Conservation (phyloP, 108 stramenopile genomes). For the Stephanodiscus minutulus region DNA sequence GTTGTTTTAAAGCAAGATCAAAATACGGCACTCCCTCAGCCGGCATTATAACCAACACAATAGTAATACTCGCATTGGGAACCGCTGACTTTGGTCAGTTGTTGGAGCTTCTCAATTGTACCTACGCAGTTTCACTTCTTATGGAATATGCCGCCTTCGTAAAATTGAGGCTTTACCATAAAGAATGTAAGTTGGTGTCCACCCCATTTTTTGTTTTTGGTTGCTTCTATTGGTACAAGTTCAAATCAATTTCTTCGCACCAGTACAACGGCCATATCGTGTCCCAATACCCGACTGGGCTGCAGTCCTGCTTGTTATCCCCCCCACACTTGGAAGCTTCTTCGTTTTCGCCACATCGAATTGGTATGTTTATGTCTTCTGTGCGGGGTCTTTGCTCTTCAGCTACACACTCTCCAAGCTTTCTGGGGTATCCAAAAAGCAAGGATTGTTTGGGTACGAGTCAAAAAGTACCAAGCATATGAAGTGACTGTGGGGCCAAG, state of each 20-base stretch:
- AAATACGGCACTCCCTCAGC: slow-evolving; percentile 89
- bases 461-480: slow-evolving; percentile 11
- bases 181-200: slow-evolving; percentile 43
- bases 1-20: slow-evolving; percentile 71
- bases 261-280: slow-evolving; percentile 36
- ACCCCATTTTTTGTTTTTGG: not conserved
- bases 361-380: slow-evolving; percentile 50
- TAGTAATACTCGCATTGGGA: slow-evolving; percentile 75
- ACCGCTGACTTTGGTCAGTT: slow-evolving; percentile 75
- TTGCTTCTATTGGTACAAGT: not conserved
- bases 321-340: slow-evolving; percentile 17
- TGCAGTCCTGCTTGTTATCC: slow-evolving; percentile 17
- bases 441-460: slow-evolving; percentile 36
- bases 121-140: slow-evolving; percentile 78
- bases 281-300: slow-evolving; percentile 24
- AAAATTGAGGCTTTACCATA: slow-evolving; percentile 71
- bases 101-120: slow-evolving; percentile 93
- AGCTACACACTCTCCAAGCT: slow-evolving; percentile 21
- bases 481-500: not conserved
- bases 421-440: slow-evolving; percentile 13
- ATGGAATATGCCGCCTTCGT: slow-evolving; percentile 95
- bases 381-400: slow-evolving; percentile 23
- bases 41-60: slow-evolving; percentile 80
- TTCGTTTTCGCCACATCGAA: slow-evolving; percentile 18
- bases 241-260: not conserved